These are phyloP conservation scores for Penicillium dipodomyicola DNA, from an alignment of 495 filamentous ascomycete genomes.

Conservation along the genomic window DNA sequence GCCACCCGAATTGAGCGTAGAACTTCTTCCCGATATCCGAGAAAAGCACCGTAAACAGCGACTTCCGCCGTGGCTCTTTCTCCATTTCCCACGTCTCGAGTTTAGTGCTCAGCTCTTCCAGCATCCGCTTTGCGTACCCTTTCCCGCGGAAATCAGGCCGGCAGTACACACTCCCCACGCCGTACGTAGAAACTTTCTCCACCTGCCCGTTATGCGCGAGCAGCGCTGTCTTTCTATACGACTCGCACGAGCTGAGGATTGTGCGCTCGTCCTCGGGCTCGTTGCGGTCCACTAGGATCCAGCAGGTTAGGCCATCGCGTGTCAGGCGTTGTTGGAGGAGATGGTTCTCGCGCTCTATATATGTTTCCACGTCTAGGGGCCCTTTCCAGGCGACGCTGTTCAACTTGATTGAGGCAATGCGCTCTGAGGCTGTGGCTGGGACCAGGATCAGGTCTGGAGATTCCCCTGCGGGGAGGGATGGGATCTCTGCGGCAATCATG, in stretches of 20 bases:
- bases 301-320: slow-evolving; percentile 72
- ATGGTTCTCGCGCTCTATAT: slow-evolving; percentile 74
- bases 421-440: slow-evolving; percentile 66
- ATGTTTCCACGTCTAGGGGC: slow-evolving; percentile 61
- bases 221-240: slow-evolving; percentile 71
- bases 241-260: slow-evolving; percentile 80
- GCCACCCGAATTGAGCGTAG: slow-evolving; percentile 82
- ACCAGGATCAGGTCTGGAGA: slow-evolving; percentile 64
- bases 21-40: slow-evolving; percentile 96
- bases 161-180: slow-evolving; percentile 85
- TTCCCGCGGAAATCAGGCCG: slow-evolving; percentile 66
- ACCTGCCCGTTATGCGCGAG: slow-evolving; percentile 50
- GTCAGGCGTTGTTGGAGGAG: slow-evolving; percentile 66
- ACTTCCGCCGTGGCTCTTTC: slow-evolving; percentile 33
- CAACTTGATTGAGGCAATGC: slow-evolving; percentile 57
- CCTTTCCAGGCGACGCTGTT: slow-evolving; percentile 74
- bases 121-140: slow-evolving; percentile 76
- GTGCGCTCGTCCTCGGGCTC: slow-evolving; percentile 50
- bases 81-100: slow-evolving; percentile 54
- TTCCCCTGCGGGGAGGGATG: slow-evolving; percentile 52
- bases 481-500: slow-evolving; percentile 39
- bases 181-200: slow-evolving; percentile 68
- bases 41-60: slow-evolving; percentile 72
- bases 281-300: slow-evolving; percentile 71
- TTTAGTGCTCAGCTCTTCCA: slow-evolving; percentile 53